Conservation (phyloP, 805 yeast genomes). For the Priceomyces carsonii region DNA sequence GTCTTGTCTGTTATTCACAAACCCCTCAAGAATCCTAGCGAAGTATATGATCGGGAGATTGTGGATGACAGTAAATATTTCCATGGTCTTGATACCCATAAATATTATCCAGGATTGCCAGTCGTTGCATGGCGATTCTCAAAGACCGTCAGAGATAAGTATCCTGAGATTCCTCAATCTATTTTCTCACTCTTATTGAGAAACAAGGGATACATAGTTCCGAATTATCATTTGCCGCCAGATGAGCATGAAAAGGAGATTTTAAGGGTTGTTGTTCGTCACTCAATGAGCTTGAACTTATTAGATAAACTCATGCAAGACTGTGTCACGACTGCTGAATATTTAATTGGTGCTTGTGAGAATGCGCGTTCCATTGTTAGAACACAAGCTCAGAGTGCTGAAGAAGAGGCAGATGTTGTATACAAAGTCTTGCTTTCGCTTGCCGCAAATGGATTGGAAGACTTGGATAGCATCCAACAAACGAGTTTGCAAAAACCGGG, state of each 20-base stretch:
- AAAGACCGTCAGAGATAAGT: conserved; percentile 51
- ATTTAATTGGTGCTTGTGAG: conserved; percentile 50
- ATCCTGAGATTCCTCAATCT: conserved; percentile 83
- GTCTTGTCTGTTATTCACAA: conserved; percentile 80
- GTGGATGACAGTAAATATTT: conserved; percentile 8
- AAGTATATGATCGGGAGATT: conserved; percentile 17
- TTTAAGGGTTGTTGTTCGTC: conserved; percentile 80
- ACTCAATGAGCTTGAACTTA: conserved; percentile 60
- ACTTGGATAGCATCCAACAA: conserved; percentile 25
- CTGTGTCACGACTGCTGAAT: conserved; percentile 52
- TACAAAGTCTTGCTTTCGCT: conserved; percentile 53
- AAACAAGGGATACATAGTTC: conserved; percentile 82
- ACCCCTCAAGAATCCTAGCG: conserved; percentile 24
- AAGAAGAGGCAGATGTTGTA: conserved; percentile 34
- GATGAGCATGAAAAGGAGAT: conserved; percentile 59
- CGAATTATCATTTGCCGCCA: conserved; percentile 84
- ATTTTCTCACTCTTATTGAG: conserved; percentile 72
- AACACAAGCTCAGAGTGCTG: conserved; percentile 13
- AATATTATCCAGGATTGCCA: conserved; percentile 77
- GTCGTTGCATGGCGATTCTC: conserved; percentile 85
- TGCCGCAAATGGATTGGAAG: conserved; percentile 56
- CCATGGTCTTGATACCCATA: conserved; percentile 34
- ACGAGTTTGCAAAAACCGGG: conserved; percentile 18
- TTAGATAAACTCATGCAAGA: conserved; percentile 66
- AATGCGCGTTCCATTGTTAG: conserved; percentile 30